Base-by-base conservation (phyloP, 1,284 basidiomycete genomes). In the Moesziomyces sp. region DNA sequence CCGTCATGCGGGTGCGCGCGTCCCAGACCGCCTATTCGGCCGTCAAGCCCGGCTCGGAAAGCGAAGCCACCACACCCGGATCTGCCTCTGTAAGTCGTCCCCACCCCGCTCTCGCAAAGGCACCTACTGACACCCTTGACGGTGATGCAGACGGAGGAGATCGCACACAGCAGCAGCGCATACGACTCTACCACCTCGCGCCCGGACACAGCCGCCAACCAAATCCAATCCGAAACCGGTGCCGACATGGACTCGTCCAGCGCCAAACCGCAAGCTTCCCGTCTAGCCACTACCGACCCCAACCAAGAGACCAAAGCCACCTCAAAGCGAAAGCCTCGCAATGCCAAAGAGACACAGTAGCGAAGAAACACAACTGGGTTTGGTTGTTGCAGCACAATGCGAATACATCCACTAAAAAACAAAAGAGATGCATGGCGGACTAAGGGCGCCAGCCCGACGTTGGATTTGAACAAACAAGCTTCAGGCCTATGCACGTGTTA, bases 391-490 rank as follows among this genome's bases (percentile, higher is more conserved):
- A 44, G 34, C 13, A 21, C 21, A 51, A 65, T 74, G 71, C 71
- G 59, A 74, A 55, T 61, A 61, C 60, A 74, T 68, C 65, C 70
- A 67, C 59, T 24, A 46, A 21, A 46, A 47, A 53, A 46, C 30
- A 24, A 43, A 28, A 58, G 44, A 28, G 57, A 73, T 58, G 65
- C 51, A 53, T 35, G 49, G 52, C 45, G 59, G 65, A 69, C 71
- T 74, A 70, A 69, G 71, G 66, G 71, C 71, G 54, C 71, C 71
- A 45, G 71, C 71, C 71, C 71, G 71, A 74, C 71, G 71, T 66
- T 56, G 54, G 60, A 60, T 61, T 60, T 67, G 51, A 11, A 10
- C 13, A 30, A 40, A n/a, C 5, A 28, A 21, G 48, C 34, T 35
- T 14, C 18, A 19, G 19, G 26, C 24, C 46, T 34, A 9, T 28